Base-by-base conservation (phyloP, 2,329 filamentous ascomycete species). In the Sclerotinia trifoliorum region DNA sequence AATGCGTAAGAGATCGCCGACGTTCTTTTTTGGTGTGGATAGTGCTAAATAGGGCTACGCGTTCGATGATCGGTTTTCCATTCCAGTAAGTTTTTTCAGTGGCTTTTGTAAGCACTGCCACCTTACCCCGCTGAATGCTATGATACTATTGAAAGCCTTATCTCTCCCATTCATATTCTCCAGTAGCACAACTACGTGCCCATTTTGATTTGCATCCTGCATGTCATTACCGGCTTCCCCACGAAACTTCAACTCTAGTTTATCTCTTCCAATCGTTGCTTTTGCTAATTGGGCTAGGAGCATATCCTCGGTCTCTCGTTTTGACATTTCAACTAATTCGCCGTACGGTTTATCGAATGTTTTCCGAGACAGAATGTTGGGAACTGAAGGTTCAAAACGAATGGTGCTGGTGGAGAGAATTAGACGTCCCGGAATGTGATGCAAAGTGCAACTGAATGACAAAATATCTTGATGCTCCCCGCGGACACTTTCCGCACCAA, bases 111-210 rank as follows among this genome's bases (percentile, higher is more conserved):
- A 62, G 54, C 73, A 70, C 68, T 79, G 78, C 75, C 77, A 79
- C 42, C 72, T 70, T 29, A 79, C 32, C 1, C 74, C 74, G n/a
- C 76, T 78, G 61, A 80, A 79, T 0, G 74, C 78, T 57, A 79
- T 71, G 8, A 80, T 74, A 26, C 74, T 72, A 70, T 79, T 79
- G 58, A 79, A 80, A 5, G 76, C 77, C 57, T 77, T 76, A 63
- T 79, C 77, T 32, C 78, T 71, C 24, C 73, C 71, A 42, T 70
- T 75, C 71, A 79, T 71, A 52, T 72, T 75, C 54, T 78, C 74
- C 19, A 74, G 55, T 4, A 72, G 15, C 3, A 74, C 39, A 3
- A 68, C 49, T 24, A 49, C 57, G 26, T 62, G 39, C 26, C 75
- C 44, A 13, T 68, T 51, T 51, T 70, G 62, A 10, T 68, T 68